These are phyloP conservation scores for Canavalia ensiformis DNA, from an alignment of 306 rosid species.

Conservation along the genomic window DNA sequence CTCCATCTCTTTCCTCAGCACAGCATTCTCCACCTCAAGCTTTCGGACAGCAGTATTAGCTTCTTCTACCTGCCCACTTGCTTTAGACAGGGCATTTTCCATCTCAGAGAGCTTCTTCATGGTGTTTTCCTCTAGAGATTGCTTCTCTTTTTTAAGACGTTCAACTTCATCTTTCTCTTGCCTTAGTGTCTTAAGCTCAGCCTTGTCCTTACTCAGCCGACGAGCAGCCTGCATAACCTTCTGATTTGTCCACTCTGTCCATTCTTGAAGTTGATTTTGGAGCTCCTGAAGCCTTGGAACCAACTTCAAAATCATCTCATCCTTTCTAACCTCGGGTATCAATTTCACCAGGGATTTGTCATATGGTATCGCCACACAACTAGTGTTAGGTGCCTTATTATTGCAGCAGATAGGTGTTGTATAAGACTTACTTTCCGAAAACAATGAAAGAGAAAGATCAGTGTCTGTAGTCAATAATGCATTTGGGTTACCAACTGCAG, in stretches of 20 bases:
- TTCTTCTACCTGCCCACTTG: slow-evolving; percentile 85
- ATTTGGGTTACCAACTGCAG: slow-evolving; percentile 47
- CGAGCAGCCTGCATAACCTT: slow-evolving; percentile 98
- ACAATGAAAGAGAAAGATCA: slow-evolving; percentile 86
- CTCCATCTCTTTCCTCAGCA: slow-evolving; percentile 86
- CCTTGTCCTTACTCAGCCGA: slow-evolving; percentile 87
- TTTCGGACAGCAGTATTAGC: slow-evolving; percentile 81
- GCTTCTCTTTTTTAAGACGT: slow-evolving; percentile 84
- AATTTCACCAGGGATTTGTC: slow-evolving; percentile 70
- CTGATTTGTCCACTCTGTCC: slow-evolving; percentile 98
- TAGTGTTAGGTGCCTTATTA: slow-evolving; percentile 53
- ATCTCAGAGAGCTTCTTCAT: slow-evolving; percentile 91
- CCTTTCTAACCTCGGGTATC: slow-evolving; percentile 81
- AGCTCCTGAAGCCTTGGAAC: slow-evolving; percentile 77
- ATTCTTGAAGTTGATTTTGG: slow-evolving; percentile 84
- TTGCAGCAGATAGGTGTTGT: slow-evolving; percentile 55
- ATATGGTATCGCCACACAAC: slow-evolving; percentile 62
- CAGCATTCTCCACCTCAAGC: slow-evolving; percentile 84
- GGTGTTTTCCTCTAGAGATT: slow-evolving; percentile 79
- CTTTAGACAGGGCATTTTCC: slow-evolving; percentile 87
- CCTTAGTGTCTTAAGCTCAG: slow-evolving; percentile 77
- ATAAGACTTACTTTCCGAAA: slow-evolving; percentile 58
- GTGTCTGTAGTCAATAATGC: slow-evolving; percentile 60
- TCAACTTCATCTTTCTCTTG: slow-evolving; percentile 94
- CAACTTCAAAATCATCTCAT: slow-evolving; percentile 80